Evolutionary conservation across 2,329 filamentous ascomycete genomes (phyloP).

Genomic region (Alternaria solani): DNA sequence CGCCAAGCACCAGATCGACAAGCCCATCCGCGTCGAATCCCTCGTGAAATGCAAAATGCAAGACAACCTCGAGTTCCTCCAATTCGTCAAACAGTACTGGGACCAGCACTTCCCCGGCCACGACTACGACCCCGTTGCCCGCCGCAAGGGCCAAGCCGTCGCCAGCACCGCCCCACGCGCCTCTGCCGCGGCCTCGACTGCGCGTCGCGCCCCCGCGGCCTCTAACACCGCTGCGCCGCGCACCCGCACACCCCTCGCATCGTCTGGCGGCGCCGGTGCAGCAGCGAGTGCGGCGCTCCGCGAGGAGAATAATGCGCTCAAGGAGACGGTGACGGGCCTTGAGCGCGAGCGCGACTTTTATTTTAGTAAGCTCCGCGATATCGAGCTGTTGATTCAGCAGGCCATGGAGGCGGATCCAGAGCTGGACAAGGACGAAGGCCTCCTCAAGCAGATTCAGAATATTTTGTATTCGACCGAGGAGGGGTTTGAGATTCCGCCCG

Average conservation of each 20-base stretch:
- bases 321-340: slow-evolving; percentile 92
- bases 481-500: slow-evolving; percentile 84
- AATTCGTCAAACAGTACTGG: slow-evolving; percentile 97
- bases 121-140: slow-evolving; percentile 89
- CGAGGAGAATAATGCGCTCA: slow-evolving; percentile 85
- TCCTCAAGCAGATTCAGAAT: slow-evolving; percentile 94
- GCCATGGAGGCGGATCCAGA: slow-evolving; percentile 92
- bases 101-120: slow-evolving; percentile 97
- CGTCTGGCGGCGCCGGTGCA: slow-evolving; percentile 60
- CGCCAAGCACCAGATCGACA: slow-evolving; percentile 85
- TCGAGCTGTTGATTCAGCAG: slow-evolving; percentile 92
- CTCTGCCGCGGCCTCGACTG: slow-evolving; percentile 55
- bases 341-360: slow-evolving; percentile 99
- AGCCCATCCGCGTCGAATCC: slow-evolving; percentile 84
- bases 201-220: slow-evolving; percentile 54
- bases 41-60: slow-evolving; percentile 99
- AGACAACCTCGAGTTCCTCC: slow-evolving; percentile 98
- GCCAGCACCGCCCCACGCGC: slow-evolving; percentile 59
- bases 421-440: slow-evolving; percentile 89
- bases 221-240: slow-evolving; percentile 51
- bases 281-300: slow-evolving; percentile 76
- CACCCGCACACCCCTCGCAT: slow-evolving; percentile 51
- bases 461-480: slow-evolving; percentile 96
- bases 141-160: slow-evolving; percentile 79
- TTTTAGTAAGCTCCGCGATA: slow-evolving; percentile 97